Percentiles rank a stretch among this genome's conserved stretches.
Conservation (phyloP, 495 filamentous ascomycete species). For the Friedmanniomyces simplex region DNA sequence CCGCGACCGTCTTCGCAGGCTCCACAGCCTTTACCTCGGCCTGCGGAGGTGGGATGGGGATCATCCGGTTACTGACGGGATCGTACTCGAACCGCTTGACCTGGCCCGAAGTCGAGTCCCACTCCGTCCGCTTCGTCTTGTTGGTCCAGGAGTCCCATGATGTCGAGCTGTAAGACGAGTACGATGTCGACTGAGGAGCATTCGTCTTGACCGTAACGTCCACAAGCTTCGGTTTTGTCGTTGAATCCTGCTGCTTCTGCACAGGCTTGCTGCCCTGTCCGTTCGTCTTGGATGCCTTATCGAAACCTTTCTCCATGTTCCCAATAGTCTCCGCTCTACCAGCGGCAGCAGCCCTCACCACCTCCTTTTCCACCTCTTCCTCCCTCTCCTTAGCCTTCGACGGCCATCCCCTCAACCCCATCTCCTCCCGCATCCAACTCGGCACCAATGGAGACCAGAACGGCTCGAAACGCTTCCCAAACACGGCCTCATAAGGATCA, state of each 20-base stretch:
- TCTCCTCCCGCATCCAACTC: constrained; percentile 21
- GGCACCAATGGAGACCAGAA: constrained; percentile 22
- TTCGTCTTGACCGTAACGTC: neutral
- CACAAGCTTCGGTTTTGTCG: neutral
- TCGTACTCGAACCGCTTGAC: constrained; percentile 16
- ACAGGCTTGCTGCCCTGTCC: neutral
- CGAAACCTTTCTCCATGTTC: neutral
- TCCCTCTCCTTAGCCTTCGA: neutral
- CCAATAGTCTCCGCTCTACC: neutral
- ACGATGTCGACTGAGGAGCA: neutral
- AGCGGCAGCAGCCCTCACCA: neutral
- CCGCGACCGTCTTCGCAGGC: neutral
- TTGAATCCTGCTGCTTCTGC: neutral
- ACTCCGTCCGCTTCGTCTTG: constrained; percentile 11
- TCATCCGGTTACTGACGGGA: constrained; percentile 21
- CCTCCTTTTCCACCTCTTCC: neutral
- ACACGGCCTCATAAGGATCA: constrained; percentile 22
- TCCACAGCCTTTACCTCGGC: neutral
- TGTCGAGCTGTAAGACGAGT: constrained; percentile 13
- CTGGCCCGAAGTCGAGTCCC: constrained; percentile 13
- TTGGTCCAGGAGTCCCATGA: constrained; percentile 19
- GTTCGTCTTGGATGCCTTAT: neutral
- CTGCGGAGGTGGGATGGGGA: constrained; percentile 2
- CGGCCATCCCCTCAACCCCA: constrained; percentile 2
- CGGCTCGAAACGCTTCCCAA: constrained; percentile 20